Conservation (phyloP, 768 basidiomycete species). For the Leccinum rimulosum region DNA sequence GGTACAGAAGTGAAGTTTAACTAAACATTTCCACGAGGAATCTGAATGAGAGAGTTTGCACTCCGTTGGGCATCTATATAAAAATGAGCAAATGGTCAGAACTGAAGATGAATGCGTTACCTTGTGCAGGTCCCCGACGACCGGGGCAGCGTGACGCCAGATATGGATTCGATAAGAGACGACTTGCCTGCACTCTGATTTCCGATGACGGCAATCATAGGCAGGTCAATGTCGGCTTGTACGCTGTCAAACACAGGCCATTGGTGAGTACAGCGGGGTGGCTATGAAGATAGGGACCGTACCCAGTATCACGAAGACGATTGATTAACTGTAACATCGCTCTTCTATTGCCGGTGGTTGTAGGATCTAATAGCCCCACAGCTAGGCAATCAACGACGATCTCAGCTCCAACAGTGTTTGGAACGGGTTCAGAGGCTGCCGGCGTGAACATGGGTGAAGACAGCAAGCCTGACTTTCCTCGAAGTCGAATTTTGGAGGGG, state of each 20-base stretch:
- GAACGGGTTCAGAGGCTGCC: not conserved
- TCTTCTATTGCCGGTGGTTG: constrained; percentile 40
- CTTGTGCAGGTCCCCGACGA: constrained; percentile 77
- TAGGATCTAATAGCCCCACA: constrained; percentile 53
- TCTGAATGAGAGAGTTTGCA: constrained; percentile 46
- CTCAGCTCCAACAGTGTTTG: not conserved
- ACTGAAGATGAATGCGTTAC: constrained; percentile 29
- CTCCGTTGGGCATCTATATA: constrained; percentile 53
- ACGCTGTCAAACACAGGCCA: constrained; percentile 40
- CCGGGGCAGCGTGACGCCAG: constrained; percentile 66
- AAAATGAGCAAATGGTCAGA: not conserved
- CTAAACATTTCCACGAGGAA: constrained; percentile 47
- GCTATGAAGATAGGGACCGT: constrained; percentile 1
- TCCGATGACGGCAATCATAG: constrained; percentile 74
- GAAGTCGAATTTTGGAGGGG: not conserved
- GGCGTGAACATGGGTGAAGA: not conserved
- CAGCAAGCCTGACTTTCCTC: not conserved
- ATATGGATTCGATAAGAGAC: constrained; percentile 74
- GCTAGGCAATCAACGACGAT: constrained; percentile 12
- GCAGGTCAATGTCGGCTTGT: constrained; percentile 67
- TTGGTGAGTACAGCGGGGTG: not conserved
- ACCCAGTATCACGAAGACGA: constrained; percentile 63
- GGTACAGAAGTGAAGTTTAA: constrained; percentile 46
- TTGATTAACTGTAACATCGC: constrained; percentile 60
- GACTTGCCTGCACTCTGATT: constrained; percentile 76